Base-by-base conservation (phyloP, 306 rosid species). In the Cicer pinnatifidum region DNA sequence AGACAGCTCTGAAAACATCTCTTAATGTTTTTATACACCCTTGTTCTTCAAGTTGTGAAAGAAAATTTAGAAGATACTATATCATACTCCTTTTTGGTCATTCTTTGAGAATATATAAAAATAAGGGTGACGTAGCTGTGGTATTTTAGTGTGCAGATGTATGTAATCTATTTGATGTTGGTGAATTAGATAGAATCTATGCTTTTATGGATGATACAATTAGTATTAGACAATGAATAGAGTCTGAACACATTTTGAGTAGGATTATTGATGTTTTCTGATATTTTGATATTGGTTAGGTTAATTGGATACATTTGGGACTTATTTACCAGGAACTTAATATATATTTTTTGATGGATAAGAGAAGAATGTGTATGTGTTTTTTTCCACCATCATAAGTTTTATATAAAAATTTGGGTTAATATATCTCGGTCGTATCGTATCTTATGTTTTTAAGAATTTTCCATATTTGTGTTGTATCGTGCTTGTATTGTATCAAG, bases 81-180 rank as follows among this genome's bases (percentile, higher is more conserved):
- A 8, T 11, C 57, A 8, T 11, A 53, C 33, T 17, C 60, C 11
- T 17, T 17, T 53, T 17, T 53, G 60, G 17, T 53, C 35, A 53
- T 53, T 53, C 33, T 53, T 53, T 17, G 60, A 53, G 60, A 12
- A 58, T 58, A 58, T 58, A 28, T 58, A 58, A 28, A 58, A 58
- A 1, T 28, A 28, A 58, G 10, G 6, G 40, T 11, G 15, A 28
- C n/a, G 6, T 13, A 7, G 9, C 11, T 58, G 64, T 23, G 41
- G 40, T 53, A 17, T 16, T 53, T 8, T 53, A 17, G 2, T 53
- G 2, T 53, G 28, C 8, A 53, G 28, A 53, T 53, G 28, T 3
- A 16, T 53, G 59, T 53, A 3, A 58, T 59, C 44, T n/a, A 57
- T 23, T 57, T 23, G 63, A 23, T 35, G 46, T 3, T 61, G 20